Evolutionary conservation across 2,329 filamentous ascomycete species (phyloP).

Genomic region (Xylariaceae sp.): DNA sequence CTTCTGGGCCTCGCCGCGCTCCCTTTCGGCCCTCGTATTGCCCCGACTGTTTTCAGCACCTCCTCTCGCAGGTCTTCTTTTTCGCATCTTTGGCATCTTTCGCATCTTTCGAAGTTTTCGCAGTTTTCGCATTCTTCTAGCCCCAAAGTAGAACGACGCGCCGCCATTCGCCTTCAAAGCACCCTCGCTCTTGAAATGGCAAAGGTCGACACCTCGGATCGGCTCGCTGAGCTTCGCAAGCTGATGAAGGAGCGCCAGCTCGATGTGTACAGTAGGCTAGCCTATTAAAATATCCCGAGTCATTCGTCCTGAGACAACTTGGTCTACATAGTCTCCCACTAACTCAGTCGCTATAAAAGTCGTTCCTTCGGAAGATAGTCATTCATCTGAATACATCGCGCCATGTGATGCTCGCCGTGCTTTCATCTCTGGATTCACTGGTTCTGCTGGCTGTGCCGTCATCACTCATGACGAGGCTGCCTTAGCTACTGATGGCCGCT

Average conservation of each 20-base stretch:
- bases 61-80: constrained; percentile 5
- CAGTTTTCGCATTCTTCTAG: not conserved
- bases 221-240: constrained; percentile 69
- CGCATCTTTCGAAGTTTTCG: too few relatives aligned
- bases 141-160: constrained; percentile 5
- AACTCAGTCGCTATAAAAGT: constrained; percentile 49
- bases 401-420: constrained; percentile 87
- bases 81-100: not conserved
- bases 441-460: constrained; percentile 89
- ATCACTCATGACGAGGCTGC: constrained; percentile 81
- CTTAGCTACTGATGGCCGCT: constrained; percentile 89
- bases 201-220: constrained; percentile 69
- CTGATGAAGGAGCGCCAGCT: constrained; percentile 84
- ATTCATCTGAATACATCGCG: constrained; percentile 97
- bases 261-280: constrained; percentile 78
- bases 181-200: constrained; percentile 53
- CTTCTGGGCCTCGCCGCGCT: constrained; percentile 13
- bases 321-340: constrained; percentile 15
- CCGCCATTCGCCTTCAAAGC: constrained; percentile 20
- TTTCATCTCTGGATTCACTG: constrained; percentile 90
- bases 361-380: constrained; percentile 92
- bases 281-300: constrained; percentile 15
- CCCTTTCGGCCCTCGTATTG: constrained; percentile 16
- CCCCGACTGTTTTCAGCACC: constrained; percentile 3
- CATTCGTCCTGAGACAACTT: not conserved